Conservation (phyloP, 345 rosid species). For the Turnera subulata region DNA sequence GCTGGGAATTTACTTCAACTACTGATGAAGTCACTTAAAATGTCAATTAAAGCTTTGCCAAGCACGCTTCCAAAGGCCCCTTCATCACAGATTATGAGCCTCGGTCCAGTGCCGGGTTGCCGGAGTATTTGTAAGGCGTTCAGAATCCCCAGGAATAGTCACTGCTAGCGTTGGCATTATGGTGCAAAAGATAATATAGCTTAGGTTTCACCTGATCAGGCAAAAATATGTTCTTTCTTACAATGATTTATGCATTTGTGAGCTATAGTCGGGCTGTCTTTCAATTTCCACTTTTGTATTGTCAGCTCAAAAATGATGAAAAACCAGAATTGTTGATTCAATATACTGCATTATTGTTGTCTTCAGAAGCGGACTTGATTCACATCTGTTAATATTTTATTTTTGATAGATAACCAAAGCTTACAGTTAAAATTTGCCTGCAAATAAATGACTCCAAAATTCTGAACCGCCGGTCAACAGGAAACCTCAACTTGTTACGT, state of each 20-base stretch:
- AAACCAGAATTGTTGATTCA: no score
- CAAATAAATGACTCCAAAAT: no score
- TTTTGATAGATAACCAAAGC: no score
- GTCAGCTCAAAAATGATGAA: no score
- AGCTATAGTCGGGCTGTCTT: no score
- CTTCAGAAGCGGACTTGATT: no score
- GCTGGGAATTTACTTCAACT: not conserved
- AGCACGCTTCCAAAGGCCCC: not conserved
- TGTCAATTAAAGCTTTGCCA: not conserved
- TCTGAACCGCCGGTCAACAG: no score
- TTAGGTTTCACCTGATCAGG: slow-evolving; percentile 1
- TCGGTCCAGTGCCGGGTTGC: not conserved
- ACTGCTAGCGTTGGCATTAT: not conserved
- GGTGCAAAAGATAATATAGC: slow-evolving; percentile 8
- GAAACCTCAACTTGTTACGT: no score
- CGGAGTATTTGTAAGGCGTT: not conserved
- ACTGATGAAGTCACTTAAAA: not conserved
- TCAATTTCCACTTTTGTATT: no score
- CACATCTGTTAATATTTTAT: no score
- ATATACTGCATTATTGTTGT: no score
- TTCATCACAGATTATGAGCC: not conserved
- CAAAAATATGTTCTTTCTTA: not conserved
- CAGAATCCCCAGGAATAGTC: not conserved
- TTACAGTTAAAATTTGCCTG: no score
- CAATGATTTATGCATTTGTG: not conserved